phyloP scores from a whole-genome alignment of 257 asterid species.

The Verbena officinalis region DNA sequence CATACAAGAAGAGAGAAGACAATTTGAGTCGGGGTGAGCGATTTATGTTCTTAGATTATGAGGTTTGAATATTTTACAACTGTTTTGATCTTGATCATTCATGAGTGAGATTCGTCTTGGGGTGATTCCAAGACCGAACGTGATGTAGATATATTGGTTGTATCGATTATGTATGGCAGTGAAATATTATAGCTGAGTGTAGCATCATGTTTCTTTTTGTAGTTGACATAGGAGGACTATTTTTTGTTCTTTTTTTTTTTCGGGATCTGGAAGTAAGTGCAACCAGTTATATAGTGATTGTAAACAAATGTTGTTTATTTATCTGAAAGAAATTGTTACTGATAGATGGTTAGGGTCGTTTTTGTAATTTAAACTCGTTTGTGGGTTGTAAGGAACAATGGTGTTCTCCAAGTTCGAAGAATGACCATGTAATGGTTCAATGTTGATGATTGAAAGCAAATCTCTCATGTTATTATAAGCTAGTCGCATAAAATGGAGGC shows the following conservation, averaged over 20 bases:
- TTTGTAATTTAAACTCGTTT: not conserved
- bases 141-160: constrained; percentile 17
- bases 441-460: no score
- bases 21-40: constrained; percentile 36
- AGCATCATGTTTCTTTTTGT: not conserved
- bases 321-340: not conserved
- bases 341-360: not conserved
- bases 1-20: constrained; percentile 77
- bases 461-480: no score
- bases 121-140: constrained; percentile 12
- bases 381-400: no score
- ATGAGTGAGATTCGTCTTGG: not conserved
- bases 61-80: not conserved
- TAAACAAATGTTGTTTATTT: not conserved
- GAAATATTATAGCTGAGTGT: not conserved
- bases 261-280: no score
- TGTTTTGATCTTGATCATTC: not conserved
- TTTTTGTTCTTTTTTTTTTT: not conserved
- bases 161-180: constrained; percentile 17
- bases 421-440: no score
- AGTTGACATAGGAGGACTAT: not conserved
- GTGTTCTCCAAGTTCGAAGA: no score
- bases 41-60: not conserved
- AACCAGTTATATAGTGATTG: not conserved
- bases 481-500: no score